These are phyloP conservation scores for Entomortierella beljakovae DNA, from an alignment of 192 early-diverging fungal species.

Conservation along the genomic window DNA sequence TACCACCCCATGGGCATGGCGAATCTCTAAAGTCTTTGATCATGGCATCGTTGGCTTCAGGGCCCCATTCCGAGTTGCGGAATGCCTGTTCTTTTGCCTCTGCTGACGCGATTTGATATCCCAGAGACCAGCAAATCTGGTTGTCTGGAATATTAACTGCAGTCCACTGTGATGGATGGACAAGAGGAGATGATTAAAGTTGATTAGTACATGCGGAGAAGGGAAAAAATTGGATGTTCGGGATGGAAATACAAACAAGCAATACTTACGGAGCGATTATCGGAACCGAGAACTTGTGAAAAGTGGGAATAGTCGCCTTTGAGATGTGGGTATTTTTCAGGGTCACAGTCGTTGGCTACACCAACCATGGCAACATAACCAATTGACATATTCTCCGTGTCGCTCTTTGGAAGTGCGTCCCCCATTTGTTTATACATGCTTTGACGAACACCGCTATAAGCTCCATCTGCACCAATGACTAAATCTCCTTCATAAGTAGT, in stretches of 20 bases:
- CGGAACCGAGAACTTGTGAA: not conserved
- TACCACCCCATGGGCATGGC: slow-evolving; percentile 12
- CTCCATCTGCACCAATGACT: not conserved
- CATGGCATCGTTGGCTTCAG: slow-evolving; percentile 17
- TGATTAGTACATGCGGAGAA: not conserved
- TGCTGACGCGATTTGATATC: not conserved
- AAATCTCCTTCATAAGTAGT: not conserved
- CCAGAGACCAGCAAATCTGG: slow-evolving; percentile 24
- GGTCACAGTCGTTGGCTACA: not conserved
- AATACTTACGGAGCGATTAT: not conserved
- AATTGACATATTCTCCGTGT: not conserved
- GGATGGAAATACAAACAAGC: not conserved
- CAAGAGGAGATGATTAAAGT: not conserved
- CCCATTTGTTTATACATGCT: not conserved
- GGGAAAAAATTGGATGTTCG: not conserved
- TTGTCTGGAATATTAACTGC: slow-evolving; percentile 6
- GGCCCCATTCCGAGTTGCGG: slow-evolving; percentile 27
- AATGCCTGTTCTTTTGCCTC: slow-evolving; percentile 11
- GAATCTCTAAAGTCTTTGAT: slow-evolving; percentile 9
- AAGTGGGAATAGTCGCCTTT: not conserved
- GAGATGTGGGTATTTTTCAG: not conserved
- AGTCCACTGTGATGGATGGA: slow-evolving; percentile 12
- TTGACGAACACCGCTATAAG: slow-evolving; percentile 1
- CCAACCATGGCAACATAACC: slow-evolving; percentile 3
- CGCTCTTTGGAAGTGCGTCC: slow-evolving; percentile 3